Percentiles rank a stretch among this genome's conserved stretches.
Conservation (phyloP, 73 alveolate genomes). For the Paramecium sonneborni region DNA sequence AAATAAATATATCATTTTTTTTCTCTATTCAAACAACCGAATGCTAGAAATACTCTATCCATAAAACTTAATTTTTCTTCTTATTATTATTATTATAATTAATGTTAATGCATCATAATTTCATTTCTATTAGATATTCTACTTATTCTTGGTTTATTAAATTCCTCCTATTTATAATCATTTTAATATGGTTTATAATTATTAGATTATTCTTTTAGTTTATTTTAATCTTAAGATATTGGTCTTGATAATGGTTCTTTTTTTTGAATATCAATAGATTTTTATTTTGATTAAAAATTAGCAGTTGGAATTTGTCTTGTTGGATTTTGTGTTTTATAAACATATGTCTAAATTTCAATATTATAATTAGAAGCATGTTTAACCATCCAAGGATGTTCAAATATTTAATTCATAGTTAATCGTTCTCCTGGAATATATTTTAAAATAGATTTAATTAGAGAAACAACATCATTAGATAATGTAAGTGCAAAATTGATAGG, state of each 20-base stretch:
- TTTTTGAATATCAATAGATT: not conserved
- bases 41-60: conserved; percentile 60
- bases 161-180: not conserved
- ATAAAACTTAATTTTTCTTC: conserved; percentile 53
- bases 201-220: not conserved
- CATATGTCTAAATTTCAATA: conserved; percentile 31
- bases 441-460: conserved; percentile 78
- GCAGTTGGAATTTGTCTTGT: conserved; percentile 83
- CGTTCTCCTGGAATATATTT: conserved; percentile 84
- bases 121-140: conserved; percentile 35
- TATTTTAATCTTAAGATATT: not conserved
- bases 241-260: not conserved
- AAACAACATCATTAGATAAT: conserved; percentile 77
- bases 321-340: not conserved
- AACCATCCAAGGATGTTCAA: conserved; percentile 91
- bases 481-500: conserved; percentile 71
- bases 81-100: not conserved
- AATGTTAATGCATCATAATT: not conserved
- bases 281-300: conserved; percentile 85
- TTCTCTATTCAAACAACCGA: conserved; percentile 61
- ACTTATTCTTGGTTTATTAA: conserved; percentile 8
- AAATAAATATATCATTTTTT: conserved; percentile 25
- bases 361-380: conserved; percentile 42
- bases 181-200: not conserved
- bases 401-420: conserved; percentile 82